Percentiles rank a stretch among this genome's conserved stretches.
These are phyloP conservation scores for Phyllosticta ampelicida DNA, from an alignment of 2,329 filamentous ascomycete genomes.

Conservation along the genomic window DNA sequence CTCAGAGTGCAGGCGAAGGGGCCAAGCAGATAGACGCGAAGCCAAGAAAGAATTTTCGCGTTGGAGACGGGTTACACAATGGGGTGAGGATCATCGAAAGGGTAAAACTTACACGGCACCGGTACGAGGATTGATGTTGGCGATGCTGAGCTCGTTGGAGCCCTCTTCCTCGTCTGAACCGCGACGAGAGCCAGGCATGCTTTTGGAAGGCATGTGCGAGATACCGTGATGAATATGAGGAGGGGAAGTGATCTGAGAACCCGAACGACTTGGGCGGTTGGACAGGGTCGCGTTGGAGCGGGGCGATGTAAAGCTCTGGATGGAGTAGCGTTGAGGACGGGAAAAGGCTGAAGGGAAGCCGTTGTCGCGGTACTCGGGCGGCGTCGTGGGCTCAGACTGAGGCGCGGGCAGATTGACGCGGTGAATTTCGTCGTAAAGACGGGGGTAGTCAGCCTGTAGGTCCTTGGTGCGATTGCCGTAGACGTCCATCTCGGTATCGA, in stretches of 20 bases:
- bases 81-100: slow-evolving; percentile 1
- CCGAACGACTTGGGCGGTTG: slow-evolving; percentile 62
- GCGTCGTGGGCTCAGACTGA: slow-evolving; percentile 91
- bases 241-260: slow-evolving; percentile 71
- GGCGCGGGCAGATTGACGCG: slow-evolving; percentile 46
- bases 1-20: slow-evolving; percentile 1
- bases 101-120: slow-evolving; percentile 56
- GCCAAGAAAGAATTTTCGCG: slow-evolving; percentile 3
- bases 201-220: slow-evolving; percentile 65
- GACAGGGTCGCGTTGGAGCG: slow-evolving; percentile 44
- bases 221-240: slow-evolving; percentile 47
- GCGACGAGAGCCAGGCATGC: slow-evolving; percentile 73
- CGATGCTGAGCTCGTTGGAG: slow-evolving; percentile 62
- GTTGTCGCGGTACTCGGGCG: slow-evolving; percentile 79
- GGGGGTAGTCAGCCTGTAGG: slow-evolving; percentile 73
- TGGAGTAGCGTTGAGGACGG: slow-evolving; percentile 78
- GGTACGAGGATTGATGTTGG: slow-evolving; percentile 37
- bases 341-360: slow-evolving; percentile 73
- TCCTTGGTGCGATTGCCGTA: slow-evolving; percentile 75
- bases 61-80: not conserved
- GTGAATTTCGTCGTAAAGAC: slow-evolving; percentile 70
- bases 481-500: slow-evolving; percentile 85
- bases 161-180: slow-evolving; percentile 82
- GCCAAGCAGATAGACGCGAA: slow-evolving; percentile 8
- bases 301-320: slow-evolving; percentile 74